Conservation (phyloP, 2,329 filamentous ascomycete species). For the Paramyrothecium roridum region DNA sequence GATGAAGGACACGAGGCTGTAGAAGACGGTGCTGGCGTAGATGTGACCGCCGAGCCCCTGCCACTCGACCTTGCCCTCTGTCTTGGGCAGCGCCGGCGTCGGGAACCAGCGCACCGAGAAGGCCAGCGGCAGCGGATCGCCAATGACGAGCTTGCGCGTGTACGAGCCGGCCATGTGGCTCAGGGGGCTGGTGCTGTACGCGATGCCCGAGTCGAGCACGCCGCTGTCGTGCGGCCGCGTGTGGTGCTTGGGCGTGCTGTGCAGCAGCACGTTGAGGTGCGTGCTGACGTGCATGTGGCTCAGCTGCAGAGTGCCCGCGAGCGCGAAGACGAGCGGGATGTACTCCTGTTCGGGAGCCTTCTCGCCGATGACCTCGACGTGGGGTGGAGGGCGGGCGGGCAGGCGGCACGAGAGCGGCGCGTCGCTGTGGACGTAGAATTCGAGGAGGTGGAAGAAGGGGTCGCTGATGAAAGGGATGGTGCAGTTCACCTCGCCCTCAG, state of each 20-base stretch:
- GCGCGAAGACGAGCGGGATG: conserved; percentile 82
- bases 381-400: conserved; percentile 66
- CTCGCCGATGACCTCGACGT: conserved; percentile 53
- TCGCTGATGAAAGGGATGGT: conserved; percentile 75
- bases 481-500: conserved; percentile 79
- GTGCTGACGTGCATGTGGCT: conserved; percentile 90
- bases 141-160: conserved; percentile 73
- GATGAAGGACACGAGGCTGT: conserved; percentile 56
- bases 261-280: conserved; percentile 84
- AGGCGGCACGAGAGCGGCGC: conserved; percentile 89
- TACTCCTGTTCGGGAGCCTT: conserved; percentile 53
- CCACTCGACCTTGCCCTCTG: conserved; percentile 64
- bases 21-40: conserved; percentile 62
- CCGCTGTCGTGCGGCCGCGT: conserved; percentile 65
- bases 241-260: conserved; percentile 62
- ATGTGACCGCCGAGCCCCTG: conserved; percentile 62
- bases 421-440: conserved; percentile 98
- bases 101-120: conserved; percentile 89
- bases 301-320: conserved; percentile 84
- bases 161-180: conserved; percentile 53
- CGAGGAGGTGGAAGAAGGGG: conserved; percentile 81
- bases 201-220: conserved; percentile 81
- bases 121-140: conserved; percentile 74
- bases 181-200: conserved; percentile 77
- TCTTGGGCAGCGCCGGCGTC: conserved; percentile 65